Base-by-base conservation (phyloP, 345 rosid species). In the Arabis hirsuta region DNA sequence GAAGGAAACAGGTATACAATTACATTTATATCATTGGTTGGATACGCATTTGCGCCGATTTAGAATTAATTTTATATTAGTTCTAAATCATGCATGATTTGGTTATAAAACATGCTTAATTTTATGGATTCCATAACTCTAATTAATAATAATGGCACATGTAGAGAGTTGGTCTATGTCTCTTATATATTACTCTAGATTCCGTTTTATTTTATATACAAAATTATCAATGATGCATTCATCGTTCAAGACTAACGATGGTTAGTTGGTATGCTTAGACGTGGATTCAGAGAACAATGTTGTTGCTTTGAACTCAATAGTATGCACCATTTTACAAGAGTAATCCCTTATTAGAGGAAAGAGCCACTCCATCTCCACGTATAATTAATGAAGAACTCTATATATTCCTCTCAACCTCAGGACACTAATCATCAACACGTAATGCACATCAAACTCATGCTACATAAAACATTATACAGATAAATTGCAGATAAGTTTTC, bases 1-100 rank as follows among this genome's bases (percentile, higher is more conserved):
- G 89, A 89, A 65, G 98, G 89, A 66, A 88, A 91, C 60, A 77
- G 97, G 80, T 93, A 87, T 64, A 34, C 2, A 6, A 48, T 39
- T 10, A 57, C 14, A 45, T 32, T 19, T 16, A 34, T 2, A 9
- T 24, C 20, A 38, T 4, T 45, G 34, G 4, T 24, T 58, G 16
- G 26, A 14, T 53, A 5, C 39, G 24, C 39, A 34, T 16, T 45
- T 11, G 46, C 4, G 29, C 0, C 14, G 19, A 50, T 50, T 50
- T 50, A 41, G 14, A 20, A 65, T 36, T 1, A 3, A 32, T 8
- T 20, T 32, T 14, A 47, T 41, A 26, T 2, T 5, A 9, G 6
- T 55, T 16, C 10, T 3, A 19, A 4, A 9, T 12, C n/a, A 52
- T 27, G 31, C 16, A 16, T 16, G 16, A 16, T 16, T 16, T 16